phyloP scores from a whole-genome alignment of 2,329 filamentous ascomycete genomes.

The Phaeosphaeria sp. region DNA sequence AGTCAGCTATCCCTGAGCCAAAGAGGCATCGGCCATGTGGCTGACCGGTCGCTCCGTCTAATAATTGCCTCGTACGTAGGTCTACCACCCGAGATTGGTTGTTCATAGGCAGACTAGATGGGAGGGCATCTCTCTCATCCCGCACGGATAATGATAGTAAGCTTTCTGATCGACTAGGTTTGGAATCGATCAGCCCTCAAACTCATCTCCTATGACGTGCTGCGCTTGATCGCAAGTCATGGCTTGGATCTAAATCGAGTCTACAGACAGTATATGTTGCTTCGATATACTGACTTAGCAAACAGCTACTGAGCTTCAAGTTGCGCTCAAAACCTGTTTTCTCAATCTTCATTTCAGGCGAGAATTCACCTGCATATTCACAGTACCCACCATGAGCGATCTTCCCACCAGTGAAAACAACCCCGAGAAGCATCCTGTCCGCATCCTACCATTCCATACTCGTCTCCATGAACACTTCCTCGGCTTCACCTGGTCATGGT shows the following conservation, averaged over 20 bases:
- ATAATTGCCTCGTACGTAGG: neutral
- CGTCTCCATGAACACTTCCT: neutral
- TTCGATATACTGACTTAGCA: neutral
- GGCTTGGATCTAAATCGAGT: neutral
- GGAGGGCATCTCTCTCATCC: neutral
- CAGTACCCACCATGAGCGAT: neutral
- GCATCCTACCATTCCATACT: neutral
- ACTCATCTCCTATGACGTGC: neutral
- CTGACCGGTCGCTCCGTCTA: neutral
- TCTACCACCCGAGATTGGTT: neutral
- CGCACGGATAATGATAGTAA: neutral
- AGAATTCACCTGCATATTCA: neutral
- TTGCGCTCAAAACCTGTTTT: neutral
- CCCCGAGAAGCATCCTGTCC: neutral
- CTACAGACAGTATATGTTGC: neutral
- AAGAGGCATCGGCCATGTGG: neutral
- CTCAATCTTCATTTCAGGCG: neutral
- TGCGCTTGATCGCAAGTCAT: neutral
- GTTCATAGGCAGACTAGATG: neutral
- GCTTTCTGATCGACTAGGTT: neutral
- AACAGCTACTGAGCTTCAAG: too few species aligned
- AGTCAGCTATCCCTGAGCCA: neutral
- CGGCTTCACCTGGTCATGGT: neutral
- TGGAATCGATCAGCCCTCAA: neutral
- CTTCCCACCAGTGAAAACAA: neutral